phyloP scores from a whole-genome alignment of 2,329 filamentous ascomycete species.

The Fusarium burgessii region DNA sequence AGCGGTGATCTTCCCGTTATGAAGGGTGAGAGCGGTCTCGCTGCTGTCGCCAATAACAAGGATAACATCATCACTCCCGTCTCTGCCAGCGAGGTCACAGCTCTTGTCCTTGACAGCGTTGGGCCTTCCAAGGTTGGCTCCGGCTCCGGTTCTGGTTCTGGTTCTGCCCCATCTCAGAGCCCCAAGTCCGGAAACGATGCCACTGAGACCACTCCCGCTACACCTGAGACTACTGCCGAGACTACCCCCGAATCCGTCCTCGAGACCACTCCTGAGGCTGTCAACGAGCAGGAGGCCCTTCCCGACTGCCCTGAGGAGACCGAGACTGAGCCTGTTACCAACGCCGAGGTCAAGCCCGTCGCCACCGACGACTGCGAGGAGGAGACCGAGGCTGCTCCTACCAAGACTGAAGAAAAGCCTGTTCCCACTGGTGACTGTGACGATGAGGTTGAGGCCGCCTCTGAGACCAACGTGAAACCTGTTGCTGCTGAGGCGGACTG shows the following conservation, averaged over 20 bases:
- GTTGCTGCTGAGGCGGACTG: too few species aligned
- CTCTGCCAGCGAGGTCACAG: slow-evolving; percentile 41
- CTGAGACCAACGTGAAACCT: not conserved
- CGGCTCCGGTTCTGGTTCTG: slow-evolving; percentile 33
- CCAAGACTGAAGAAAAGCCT: not conserved
- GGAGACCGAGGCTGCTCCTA: not conserved
- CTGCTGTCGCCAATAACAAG: slow-evolving; percentile 23
- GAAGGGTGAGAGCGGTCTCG: slow-evolving; percentile 36
- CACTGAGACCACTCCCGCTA: not conserved
- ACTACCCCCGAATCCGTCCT: not conserved
- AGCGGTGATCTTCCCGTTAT: slow-evolving; percentile 44
- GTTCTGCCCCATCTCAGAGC: slow-evolving; percentile 7
- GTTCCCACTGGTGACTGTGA: not conserved
- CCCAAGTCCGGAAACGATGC: slow-evolving; percentile 3
- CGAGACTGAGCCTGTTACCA: not conserved
- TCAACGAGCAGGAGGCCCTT: not conserved
- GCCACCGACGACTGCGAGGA: not conserved
- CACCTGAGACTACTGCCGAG: not conserved
- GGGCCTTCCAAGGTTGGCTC: slow-evolving; percentile 46
- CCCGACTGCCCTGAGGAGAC: not conserved
- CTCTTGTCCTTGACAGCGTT: slow-evolving; percentile 40
- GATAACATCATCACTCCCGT: slow-evolving; percentile 44
- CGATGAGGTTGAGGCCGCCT: not conserved
- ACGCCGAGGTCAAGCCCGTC: not conserved
- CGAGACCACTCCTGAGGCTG: not conserved